A percentile compares a stretch with the other conserved stretches of the same genome.
These are phyloP conservation scores for Leucaena leucocephala DNA, from an alignment of 306 rosid species.

Conservation along the genomic window DNA sequence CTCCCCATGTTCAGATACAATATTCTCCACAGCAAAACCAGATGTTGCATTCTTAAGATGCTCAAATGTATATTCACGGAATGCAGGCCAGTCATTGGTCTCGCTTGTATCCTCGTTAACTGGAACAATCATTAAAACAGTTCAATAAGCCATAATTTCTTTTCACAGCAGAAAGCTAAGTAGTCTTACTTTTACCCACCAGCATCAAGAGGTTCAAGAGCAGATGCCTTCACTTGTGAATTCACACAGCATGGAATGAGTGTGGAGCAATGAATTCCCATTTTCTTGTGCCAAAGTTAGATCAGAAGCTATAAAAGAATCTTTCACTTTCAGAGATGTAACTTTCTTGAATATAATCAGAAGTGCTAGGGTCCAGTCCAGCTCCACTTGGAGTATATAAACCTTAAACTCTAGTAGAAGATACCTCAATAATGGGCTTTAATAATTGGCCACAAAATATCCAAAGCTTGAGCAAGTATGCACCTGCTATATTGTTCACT, in stretches of 20 bases:
- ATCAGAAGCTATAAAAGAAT: constrained; percentile 31
- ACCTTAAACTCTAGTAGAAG: constrained; percentile 29
- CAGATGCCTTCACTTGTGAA: constrained; percentile 78
- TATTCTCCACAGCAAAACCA: constrained; percentile 83
- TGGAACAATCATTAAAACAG: constrained; percentile 44
- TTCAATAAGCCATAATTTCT: constrained; percentile 12
- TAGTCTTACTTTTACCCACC: constrained; percentile 48
- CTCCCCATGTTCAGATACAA: constrained; percentile 89
- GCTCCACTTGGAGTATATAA: constrained; percentile 32
- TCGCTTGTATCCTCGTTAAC: constrained; percentile 63
- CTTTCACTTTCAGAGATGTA: constrained; percentile 41
- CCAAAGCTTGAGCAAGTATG: constrained; percentile 9
- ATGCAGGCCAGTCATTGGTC: constrained; percentile 53
- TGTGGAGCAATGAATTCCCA: constrained; percentile 77
- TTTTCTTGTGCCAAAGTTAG: constrained; percentile 41
- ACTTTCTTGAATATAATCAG: constrained; percentile 37
- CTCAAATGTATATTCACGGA: constrained; percentile 70
- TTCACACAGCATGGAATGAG: constrained; percentile 68
- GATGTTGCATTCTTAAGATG: constrained; percentile 85
- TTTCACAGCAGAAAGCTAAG: constrained; percentile 24
- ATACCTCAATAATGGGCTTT: constrained; percentile 30
- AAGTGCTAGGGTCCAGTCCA: constrained; percentile 21
- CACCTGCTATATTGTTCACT: constrained; percentile 14
- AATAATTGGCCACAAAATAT: background rate
- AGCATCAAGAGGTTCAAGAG: constrained; percentile 66